Percentiles rank a stretch among this genome's conserved stretches.
phyloP scores from a whole-genome alignment of 805 yeast species.

The Jamesozyma spencerorum region DNA sequence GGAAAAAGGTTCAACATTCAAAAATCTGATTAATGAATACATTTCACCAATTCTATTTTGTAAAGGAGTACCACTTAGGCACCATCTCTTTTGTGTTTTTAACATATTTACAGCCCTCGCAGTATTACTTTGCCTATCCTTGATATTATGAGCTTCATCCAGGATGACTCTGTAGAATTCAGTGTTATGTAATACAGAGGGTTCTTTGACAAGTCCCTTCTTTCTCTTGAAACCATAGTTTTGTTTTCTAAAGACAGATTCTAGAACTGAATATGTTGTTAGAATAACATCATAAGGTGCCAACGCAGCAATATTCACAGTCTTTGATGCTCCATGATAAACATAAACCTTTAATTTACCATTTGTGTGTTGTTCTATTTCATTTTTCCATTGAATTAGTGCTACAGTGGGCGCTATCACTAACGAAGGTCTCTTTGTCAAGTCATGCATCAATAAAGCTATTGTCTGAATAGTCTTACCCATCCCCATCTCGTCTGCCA shows the following conservation, averaged over 20 bases:
- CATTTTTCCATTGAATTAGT: constrained; percentile 93
- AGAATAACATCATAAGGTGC: constrained; percentile 58
- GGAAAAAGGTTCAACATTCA: constrained; percentile 78
- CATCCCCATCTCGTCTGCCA: constrained; percentile 99
- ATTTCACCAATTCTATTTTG: constrained; percentile 96
- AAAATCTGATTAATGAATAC: constrained; percentile 81
- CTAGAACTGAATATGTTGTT: constrained; percentile 89
- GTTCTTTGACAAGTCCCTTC: constrained; percentile 60
- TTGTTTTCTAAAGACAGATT: constrained; percentile 77
- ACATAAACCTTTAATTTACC: constrained; percentile 58
- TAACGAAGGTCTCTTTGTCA: constrained; percentile 59
- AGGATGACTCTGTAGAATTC: constrained; percentile 77
- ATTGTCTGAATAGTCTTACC: constrained; percentile 97
- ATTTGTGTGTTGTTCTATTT: constrained; percentile 76
- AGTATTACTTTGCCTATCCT: constrained; percentile 88
- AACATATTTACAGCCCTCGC: constrained; percentile 82
- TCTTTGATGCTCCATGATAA: constrained; percentile 81
- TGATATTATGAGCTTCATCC: constrained; percentile 97
- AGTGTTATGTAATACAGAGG: constrained; percentile 62
- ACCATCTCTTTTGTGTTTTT: constrained; percentile 70
- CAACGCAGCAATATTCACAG: constrained; percentile 47
- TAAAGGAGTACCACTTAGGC: constrained; percentile 91
- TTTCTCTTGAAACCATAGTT: constrained; percentile 74
- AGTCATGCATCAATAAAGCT: constrained; percentile 68
- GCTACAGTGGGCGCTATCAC: constrained; percentile 99